A percentile compares a stretch with the other conserved stretches of the same genome.
phyloP scores from a whole-genome alignment of 345 rosid species.

The Citrus reticulata region DNA sequence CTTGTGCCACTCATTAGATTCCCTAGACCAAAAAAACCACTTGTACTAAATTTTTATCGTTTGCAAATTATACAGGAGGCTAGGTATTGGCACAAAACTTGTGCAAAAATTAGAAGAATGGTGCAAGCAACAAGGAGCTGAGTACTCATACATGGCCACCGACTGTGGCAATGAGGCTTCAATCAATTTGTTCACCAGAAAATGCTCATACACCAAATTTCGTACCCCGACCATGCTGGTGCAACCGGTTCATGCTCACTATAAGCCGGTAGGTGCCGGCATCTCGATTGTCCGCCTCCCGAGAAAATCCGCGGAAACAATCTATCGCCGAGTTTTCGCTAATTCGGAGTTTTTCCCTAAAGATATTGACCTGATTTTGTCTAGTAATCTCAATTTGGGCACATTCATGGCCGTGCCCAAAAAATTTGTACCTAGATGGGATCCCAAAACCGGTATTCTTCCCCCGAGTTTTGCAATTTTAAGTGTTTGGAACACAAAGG shows the following conservation, averaged over 20 bases:
- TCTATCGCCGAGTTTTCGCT: conserved; percentile 40
- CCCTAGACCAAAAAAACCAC: neutral
- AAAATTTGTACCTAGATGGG: conserved; percentile 25
- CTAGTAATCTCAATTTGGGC: conserved; percentile 48
- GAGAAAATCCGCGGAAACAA: conserved; percentile 26
- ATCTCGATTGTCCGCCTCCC: conserved; percentile 31
- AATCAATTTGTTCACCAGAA: conserved; percentile 58
- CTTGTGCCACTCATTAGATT: neutral
- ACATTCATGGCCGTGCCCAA: conserved; percentile 63
- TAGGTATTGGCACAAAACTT: conserved; percentile 54
- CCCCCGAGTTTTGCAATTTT: conserved; percentile 46
- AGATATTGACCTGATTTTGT: conserved; percentile 47
- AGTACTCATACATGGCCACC: conserved; percentile 70
- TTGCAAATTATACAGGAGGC: conserved; percentile 47
- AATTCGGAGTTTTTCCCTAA: conserved; percentile 58
- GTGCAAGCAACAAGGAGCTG: conserved; percentile 61
- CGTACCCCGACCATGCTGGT: conserved; percentile 56
- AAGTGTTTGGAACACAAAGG: conserved; percentile 77
- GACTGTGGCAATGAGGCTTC: conserved; percentile 62
- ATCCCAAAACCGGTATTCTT: conserved; percentile 29
- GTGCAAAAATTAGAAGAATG: conserved; percentile 58
- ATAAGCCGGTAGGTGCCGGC: conserved; percentile 30
- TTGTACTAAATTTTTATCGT: neutral
- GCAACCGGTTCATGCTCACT: conserved; percentile 76
- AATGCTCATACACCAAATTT: conserved; percentile 49